Evolutionary conservation across 345 rosid species (phyloP).

Genomic region (Eucalyptus sideroxylon): DNA sequence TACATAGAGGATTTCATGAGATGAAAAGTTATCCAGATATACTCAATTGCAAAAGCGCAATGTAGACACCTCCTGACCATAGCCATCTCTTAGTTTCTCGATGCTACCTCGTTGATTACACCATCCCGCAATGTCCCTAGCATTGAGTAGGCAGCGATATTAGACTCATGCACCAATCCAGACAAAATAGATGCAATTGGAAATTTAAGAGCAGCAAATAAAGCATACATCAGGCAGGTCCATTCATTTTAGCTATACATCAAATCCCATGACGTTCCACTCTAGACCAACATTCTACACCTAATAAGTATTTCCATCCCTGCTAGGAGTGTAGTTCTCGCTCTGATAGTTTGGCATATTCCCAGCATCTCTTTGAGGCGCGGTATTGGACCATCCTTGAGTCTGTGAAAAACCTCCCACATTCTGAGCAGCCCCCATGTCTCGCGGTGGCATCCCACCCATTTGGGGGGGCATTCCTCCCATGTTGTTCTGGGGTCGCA

Average conservation of each 20-base stretch:
- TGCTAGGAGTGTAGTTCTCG: slow-evolving; percentile 7
- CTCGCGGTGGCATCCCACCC: background rate
- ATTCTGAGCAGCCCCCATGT: background rate
- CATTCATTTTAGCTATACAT: background rate
- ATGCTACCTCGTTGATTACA: background rate
- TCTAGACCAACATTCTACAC: background rate
- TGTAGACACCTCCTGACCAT: background rate
- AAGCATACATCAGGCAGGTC: background rate
- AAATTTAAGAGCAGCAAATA: background rate
- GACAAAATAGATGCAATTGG: background rate
- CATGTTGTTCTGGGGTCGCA: slow-evolving; percentile 3
- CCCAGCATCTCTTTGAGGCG: background rate
- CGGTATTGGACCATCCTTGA: slow-evolving; percentile 6
- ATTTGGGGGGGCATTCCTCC: slow-evolving; percentile 6
- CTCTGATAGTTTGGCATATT: background rate
- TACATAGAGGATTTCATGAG: background rate
- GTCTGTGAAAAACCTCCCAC: background rate
- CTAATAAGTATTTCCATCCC: slow-evolving; percentile 3
- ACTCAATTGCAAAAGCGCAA: background rate
- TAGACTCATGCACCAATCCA: background rate
- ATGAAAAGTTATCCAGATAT: background rate
- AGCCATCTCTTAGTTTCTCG: background rate
- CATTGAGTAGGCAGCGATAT: background rate
- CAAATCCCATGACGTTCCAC: background rate
- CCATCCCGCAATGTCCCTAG: background rate